These are phyloP conservation scores for Trametes cinnabarina DNA, from an alignment of 768 basidiomycete species.

Conservation along the genomic window DNA sequence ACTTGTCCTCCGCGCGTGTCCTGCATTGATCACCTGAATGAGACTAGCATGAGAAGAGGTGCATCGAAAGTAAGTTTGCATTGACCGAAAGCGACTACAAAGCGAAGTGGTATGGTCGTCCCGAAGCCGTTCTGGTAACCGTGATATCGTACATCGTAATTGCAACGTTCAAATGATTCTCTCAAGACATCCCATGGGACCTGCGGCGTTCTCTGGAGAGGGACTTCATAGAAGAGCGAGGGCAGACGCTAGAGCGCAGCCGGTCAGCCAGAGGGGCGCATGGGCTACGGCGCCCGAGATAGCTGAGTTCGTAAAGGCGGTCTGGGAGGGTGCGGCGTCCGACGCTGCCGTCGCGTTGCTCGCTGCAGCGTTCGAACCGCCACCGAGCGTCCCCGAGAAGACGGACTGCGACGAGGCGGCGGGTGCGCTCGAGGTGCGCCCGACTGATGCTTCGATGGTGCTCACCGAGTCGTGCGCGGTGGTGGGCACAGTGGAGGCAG, in stretches of 20 bases:
- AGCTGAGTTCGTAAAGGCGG: neutral
- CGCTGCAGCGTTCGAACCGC: neutral
- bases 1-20: neutral
- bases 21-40: too few species aligned
- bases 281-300: neutral
- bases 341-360: neutral
- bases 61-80: neutral
- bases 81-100: neutral
- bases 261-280: neutral
- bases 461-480: neutral
- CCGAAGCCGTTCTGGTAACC: neutral
- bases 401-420: neutral
- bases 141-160: constrained; percentile 4
- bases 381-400: neutral
- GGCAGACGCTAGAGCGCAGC: neutral
- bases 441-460: neutral
- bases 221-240: neutral
- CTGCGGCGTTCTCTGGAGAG: neutral
- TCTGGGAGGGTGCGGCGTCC: neutral
- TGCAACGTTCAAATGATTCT: neutral
- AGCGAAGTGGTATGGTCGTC: neutral
- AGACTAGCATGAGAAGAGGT: too few species aligned
- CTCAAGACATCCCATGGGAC: neutral
- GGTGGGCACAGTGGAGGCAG: neutral
- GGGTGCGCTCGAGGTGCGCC: neutral